phyloP scores from a whole-genome alignment of 2,329 filamentous ascomycete species.

The Cladophialophora exuberans region DNA sequence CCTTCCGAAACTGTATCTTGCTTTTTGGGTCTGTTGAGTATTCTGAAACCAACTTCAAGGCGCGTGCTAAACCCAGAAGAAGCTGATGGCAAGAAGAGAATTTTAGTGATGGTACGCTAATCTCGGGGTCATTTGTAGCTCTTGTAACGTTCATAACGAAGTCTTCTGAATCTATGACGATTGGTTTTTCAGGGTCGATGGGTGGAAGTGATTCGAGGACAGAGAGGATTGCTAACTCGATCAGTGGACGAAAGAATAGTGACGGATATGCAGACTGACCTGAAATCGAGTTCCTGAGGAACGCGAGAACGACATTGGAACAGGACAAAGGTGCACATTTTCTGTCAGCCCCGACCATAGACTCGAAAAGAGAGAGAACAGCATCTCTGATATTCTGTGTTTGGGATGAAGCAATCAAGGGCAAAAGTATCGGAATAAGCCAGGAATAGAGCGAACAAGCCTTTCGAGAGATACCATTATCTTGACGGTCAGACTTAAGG shows the following conservation, averaged over 20 bases:
- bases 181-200: slow-evolving; percentile 6
- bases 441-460: slow-evolving; percentile 57
- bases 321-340: slow-evolving; percentile 7
- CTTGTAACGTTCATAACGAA: slow-evolving; percentile 7
- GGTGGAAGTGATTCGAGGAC: slow-evolving; percentile 1
- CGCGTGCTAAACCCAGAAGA: slow-evolving; percentile 11
- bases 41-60: slow-evolving; percentile 20
- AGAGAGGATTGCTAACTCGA: slow-evolving; percentile 12
- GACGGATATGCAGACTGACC: slow-evolving; percentile 3
- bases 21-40: slow-evolving; percentile 9
- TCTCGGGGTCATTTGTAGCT: not conserved
- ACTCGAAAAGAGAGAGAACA: slow-evolving; percentile 13
- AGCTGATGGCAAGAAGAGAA: slow-evolving; percentile 17
- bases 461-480: slow-evolving; percentile 6
- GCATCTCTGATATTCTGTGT: slow-evolving; percentile 12
- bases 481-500: slow-evolving; percentile 60
- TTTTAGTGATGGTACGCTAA: slow-evolving; percentile 15
- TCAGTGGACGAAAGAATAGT: slow-evolving; percentile 1
- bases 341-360: slow-evolving; percentile 19
- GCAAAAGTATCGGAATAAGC: slow-evolving; percentile 57
- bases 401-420: slow-evolving; percentile 42
- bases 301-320: slow-evolving; percentile 12
- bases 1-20: slow-evolving; percentile 22
- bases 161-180: slow-evolving; percentile 24
- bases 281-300: slow-evolving; percentile 15